Evolutionary conservation across 2,329 filamentous ascomycete genomes (phyloP).

Genomic region (Davidsoniella neocaledoniae): DNA sequence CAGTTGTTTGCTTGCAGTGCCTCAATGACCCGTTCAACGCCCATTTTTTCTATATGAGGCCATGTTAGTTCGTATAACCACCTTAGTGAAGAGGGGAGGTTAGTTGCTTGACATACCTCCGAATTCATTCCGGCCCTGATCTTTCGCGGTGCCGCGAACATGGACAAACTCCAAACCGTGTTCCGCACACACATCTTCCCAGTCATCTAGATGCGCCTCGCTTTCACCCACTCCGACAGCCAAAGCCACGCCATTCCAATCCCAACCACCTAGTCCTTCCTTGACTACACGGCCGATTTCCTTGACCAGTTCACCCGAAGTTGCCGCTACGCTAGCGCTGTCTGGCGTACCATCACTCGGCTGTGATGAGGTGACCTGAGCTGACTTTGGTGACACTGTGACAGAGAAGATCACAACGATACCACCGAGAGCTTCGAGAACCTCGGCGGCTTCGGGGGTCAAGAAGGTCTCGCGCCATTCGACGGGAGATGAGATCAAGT

Average conservation of each 20-base stretch:
- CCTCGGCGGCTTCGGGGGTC: slow-evolving; percentile 42
- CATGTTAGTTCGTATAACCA: background rate
- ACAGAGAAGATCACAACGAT: slow-evolving; percentile 29
- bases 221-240: slow-evolving; percentile 37
- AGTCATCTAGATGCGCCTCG: slow-evolving; percentile 32
- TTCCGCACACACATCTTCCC: slow-evolving; percentile 43
- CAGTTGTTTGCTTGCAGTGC: slow-evolving; percentile 52
- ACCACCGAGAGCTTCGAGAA: slow-evolving; percentile 42
- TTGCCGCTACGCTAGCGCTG: slow-evolving; percentile 17
- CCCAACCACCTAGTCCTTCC: slow-evolving; percentile 40
- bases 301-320: slow-evolving; percentile 25
- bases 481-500: slow-evolving; percentile 32
- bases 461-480: slow-evolving; percentile 42
- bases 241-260: slow-evolving; percentile 47
- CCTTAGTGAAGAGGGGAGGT: background rate
- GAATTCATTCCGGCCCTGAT: slow-evolving; percentile 35
- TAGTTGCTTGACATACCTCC: slow-evolving; percentile 28
- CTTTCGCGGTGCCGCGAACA: slow-evolving; percentile 23
- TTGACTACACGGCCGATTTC: slow-evolving; percentile 38
- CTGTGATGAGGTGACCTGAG: background rate
- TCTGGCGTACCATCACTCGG: slow-evolving; percentile 10
- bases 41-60: slow-evolving; percentile 34
- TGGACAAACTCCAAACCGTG: slow-evolving; percentile 47
- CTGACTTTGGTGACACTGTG: slow-evolving; percentile 9
- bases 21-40: slow-evolving; percentile 40